Conservation (phyloP, 2,329 filamentous ascomycete species). For the Lizonia empirigonia region DNA sequence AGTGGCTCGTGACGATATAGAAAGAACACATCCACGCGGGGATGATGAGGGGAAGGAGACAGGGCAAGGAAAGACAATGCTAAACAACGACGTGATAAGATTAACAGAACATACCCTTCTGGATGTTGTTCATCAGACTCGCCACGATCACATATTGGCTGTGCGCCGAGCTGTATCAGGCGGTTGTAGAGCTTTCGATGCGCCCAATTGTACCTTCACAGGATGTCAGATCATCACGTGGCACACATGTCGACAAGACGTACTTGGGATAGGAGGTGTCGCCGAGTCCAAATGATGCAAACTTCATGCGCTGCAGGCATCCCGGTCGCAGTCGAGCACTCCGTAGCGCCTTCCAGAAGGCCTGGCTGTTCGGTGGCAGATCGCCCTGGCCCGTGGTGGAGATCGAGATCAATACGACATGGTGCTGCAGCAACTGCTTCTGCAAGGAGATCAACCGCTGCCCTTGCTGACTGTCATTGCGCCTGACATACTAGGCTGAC, state of each 20-base stretch:
- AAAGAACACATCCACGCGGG: no score
- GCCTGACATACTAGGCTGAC: conserved; percentile 70
- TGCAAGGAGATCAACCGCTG: conserved; percentile 25
- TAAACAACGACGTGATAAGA: neutral
- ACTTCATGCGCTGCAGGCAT: conserved; percentile 71
- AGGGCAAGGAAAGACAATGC: no score
- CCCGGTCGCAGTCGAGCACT: conserved; percentile 75
- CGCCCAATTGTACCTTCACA: conserved; percentile 83
- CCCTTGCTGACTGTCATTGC: neutral
- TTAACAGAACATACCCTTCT: conserved; percentile 71
- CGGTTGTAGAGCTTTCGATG: conserved; percentile 86
- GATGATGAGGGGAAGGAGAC: no score
- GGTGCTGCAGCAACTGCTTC: conserved; percentile 53
- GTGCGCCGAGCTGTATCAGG: conserved; percentile 80
- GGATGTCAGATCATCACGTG: conserved; percentile 12
- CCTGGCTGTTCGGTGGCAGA: conserved; percentile 79
- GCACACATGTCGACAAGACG: conserved; percentile 28
- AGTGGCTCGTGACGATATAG: no score
- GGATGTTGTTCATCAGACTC: conserved; percentile 94
- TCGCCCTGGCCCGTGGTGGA: conserved; percentile 97
- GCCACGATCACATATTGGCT: conserved; percentile 74
- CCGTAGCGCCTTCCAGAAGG: conserved; percentile 84
- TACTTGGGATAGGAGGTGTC: conserved; percentile 94
- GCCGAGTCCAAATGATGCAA: conserved; percentile 87
- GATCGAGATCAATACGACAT: conserved; percentile 76